phyloP scores from a whole-genome alignment of 148 eudicot species.

The Camellia granthamiana region DNA sequence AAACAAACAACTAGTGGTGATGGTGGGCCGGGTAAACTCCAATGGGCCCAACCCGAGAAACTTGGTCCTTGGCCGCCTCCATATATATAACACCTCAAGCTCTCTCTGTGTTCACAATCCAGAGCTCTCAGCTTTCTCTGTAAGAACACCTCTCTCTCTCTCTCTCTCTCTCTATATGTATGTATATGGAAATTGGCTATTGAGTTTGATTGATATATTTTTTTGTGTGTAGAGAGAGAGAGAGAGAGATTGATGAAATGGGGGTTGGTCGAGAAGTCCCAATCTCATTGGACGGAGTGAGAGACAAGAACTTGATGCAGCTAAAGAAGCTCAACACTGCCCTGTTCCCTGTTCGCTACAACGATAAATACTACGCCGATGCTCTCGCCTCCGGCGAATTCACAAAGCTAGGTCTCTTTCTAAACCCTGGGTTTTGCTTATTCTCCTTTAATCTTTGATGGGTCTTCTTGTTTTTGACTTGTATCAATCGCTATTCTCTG shows the following conservation, averaged over 20 bases:
- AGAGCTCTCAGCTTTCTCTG: no score
- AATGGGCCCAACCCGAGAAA: no score
- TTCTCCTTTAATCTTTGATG: not conserved
- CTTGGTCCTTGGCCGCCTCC: no score
- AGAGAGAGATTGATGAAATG: conserved; percentile 24
- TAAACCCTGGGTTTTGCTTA: not conserved
- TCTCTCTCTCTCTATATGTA: no score
- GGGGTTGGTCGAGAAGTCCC: conserved; percentile 47
- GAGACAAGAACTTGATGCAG: conserved; percentile 90
- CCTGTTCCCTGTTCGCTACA: conserved; percentile 95
- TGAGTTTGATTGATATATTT: no score
- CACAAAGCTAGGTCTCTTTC: conserved; percentile 60
- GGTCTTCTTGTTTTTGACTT: not conserved
- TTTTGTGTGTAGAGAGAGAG: not conserved
- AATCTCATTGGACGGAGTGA: conserved; percentile 72
- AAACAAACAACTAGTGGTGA: no score
- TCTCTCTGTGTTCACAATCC: no score
- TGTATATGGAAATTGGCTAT: no score
- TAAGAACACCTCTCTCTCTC: no score
- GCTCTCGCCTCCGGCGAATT: conserved; percentile 79
- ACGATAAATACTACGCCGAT: conserved; percentile 79
- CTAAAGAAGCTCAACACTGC: conserved; percentile 77
- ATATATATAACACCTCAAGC: no score
- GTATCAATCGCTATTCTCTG: not conserved
- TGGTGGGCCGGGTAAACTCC: no score